Percentiles rank a stretch among this genome's conserved stretches.
Conservation (phyloP, 352 stramenopile species). For the Globisporangium alternatum region DNA sequence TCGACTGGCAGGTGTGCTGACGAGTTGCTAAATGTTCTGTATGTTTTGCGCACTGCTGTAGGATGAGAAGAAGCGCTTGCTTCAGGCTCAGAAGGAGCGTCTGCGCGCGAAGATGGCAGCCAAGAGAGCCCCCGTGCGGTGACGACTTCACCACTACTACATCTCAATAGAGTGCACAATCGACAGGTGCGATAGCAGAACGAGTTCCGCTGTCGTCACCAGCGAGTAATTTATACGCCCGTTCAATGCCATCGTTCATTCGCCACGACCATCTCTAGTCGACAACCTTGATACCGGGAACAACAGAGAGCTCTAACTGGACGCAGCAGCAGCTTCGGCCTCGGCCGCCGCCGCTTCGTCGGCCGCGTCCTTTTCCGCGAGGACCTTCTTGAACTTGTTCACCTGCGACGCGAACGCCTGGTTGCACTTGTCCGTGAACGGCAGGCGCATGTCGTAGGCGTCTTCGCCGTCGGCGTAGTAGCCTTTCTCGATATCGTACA, state of each 20-base stretch:
- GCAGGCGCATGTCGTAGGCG: conserved; percentile 98
- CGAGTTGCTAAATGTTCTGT: no score
- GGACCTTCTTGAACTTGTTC: conserved; percentile 77
- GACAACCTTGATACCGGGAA: no score
- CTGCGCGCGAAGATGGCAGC: conserved; percentile 62
- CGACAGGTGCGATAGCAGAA: no score
- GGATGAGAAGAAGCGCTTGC: conserved; percentile 51
- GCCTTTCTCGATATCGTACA: conserved; percentile 98
- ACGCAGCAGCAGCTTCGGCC: conserved; percentile 1
- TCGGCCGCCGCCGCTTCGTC: conserved; percentile 22
- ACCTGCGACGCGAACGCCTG: conserved; percentile 84
- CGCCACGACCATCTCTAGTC: no score
- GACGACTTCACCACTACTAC: background rate
- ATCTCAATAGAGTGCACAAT: background rate
- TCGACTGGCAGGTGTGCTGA: background rate
- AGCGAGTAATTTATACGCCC: background rate
- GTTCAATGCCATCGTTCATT: background rate
- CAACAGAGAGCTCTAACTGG: no score
- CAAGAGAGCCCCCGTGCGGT: conserved; percentile 3
- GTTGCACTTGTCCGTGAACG: conserved; percentile 90
- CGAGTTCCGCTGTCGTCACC: background rate
- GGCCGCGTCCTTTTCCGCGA: conserved; percentile 63
- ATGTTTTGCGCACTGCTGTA: conserved; percentile 7
- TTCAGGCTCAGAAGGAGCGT: conserved; percentile 67
- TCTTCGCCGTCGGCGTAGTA: conserved; percentile 99